phyloP scores from a whole-genome alignment of 2,329 filamentous ascomycete species.

The Paracoccidioides lutzii region DNA sequence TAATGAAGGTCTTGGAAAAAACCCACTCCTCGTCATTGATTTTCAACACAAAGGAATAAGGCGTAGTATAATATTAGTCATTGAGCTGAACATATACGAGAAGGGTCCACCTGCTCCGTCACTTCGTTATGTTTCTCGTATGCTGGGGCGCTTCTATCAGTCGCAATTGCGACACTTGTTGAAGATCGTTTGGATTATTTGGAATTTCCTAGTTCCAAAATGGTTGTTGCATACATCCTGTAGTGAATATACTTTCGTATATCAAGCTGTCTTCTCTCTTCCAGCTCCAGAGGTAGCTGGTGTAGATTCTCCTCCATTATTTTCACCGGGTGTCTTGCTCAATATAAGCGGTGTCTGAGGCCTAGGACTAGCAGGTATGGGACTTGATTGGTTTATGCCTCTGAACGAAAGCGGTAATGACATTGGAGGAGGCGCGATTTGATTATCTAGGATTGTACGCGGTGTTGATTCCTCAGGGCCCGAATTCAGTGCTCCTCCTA shows the following conservation, averaged over 20 bases:
- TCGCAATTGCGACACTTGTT: neutral
- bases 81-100: neutral
- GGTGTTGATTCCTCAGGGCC: constrained; percentile 8
- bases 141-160: neutral
- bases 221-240: constrained; percentile 1
- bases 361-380: constrained; percentile 2
- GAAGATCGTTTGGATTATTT: neutral
- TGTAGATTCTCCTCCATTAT: neutral
- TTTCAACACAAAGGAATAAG: neutral
- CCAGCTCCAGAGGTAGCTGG: constrained; percentile 2
- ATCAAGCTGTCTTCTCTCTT: neutral
- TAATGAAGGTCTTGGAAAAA: neutral
- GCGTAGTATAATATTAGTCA: neutral
- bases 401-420: constrained; percentile 5
- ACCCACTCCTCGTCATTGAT: neutral
- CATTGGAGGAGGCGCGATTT: constrained; percentile 3
- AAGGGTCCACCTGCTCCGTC: neutral
- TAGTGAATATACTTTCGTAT: neutral
- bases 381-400: constrained; percentile 5
- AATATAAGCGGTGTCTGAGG: constrained; percentile 3
- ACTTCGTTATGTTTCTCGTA: constrained; percentile 1
- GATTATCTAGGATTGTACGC: constrained; percentile 7
- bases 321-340: constrained; percentile 2
- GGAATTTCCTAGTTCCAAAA: neutral
- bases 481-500: neutral